Base-by-base conservation (phyloP, 129 eudicot genomes). In the Flaveria brownii region DNA sequence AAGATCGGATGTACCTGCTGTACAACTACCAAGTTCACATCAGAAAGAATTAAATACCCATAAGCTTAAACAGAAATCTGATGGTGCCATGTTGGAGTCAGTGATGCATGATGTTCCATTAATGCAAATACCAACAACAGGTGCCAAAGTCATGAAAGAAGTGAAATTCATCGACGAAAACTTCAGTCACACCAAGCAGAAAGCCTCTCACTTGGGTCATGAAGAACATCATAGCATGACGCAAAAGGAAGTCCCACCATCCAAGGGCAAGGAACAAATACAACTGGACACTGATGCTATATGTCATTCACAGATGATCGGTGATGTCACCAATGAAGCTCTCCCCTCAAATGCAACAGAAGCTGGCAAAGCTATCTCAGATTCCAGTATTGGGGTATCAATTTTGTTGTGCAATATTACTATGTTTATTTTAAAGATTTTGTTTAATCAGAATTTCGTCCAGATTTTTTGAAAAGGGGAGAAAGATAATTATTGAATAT, bases 91-190 rank as follows among this genome's bases (percentile, higher is more conserved):
- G 52, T 33, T 64, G 71, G 56, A 66, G 33, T 46, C 68, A 33
- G 47, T 45, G 43, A 51, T 70, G 43, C 73, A 65, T 14, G 71
- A 75, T 66, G 71, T 54, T 64, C 60, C 78, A 75, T 52, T 56
- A 43, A 63, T 43, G 62, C 83, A 84, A 25, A 70, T 76, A 73
- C 77, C 76, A 55, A 52, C 72, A 13, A 70, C 78, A 10, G 83
- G 49, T 64, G 80, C 77, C 74, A 78, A 70, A 14, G 42, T 16
- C 30, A 79, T 70, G 74, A 73, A 79, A 75, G 89, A 82, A 50
- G 85, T 78, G 47, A 78, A 88, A 66, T 78, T 86, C 51, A 71
- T 78, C 42, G 85, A 87, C 61, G 90, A 84, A 50, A 71, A 78
- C 45, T 36, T 77, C 6, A 80, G 71, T 69, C 73, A 81, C 52